Conservation (phyloP, 2,329 filamentous ascomycete species). For the Trichophyton equinum region DNA sequence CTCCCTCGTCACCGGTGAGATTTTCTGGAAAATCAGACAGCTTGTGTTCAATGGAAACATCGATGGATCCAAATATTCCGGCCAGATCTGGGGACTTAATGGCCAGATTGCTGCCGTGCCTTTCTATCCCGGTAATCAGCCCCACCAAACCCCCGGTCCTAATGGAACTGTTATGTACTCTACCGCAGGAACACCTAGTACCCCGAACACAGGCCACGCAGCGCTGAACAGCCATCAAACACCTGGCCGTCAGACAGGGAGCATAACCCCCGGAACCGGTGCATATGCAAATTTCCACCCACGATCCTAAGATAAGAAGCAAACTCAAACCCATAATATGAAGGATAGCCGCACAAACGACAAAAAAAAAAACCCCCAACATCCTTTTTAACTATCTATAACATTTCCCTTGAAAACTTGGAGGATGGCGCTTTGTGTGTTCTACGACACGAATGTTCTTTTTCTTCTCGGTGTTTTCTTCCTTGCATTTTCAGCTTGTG, state of each 20-base stretch:
- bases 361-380: no score
- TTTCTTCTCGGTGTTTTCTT: slow-evolving; percentile 1
- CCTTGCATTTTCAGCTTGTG: slow-evolving; percentile 2
- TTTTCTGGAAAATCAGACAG: slow-evolving; percentile 87
- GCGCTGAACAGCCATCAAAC: slow-evolving; percentile 35
- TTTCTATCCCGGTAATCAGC: slow-evolving; percentile 25
- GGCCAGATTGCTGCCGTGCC: slow-evolving; percentile 49
- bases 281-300: slow-evolving; percentile 40
- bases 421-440: background rate
- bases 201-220: slow-evolving; percentile 47
- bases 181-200: slow-evolving; percentile 49
- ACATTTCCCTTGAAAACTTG: background rate
- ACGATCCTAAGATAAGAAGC: background rate
- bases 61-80: slow-evolving; percentile 62
- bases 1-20: slow-evolving; percentile 79
- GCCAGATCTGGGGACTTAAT: slow-evolving; percentile 88
- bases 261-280: slow-evolving; percentile 62
- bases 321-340: background rate
- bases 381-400: background rate
- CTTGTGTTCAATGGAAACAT: slow-evolving; percentile 77
- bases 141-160: slow-evolving; percentile 41
- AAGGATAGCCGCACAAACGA: background rate
- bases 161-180: slow-evolving; percentile 42
- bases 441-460: background rate
- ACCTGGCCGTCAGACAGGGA: slow-evolving; percentile 37